These are phyloP conservation scores for Serendipita vermifera DNA, from an alignment of 768 basidiomycete species.

Conservation along the genomic window DNA sequence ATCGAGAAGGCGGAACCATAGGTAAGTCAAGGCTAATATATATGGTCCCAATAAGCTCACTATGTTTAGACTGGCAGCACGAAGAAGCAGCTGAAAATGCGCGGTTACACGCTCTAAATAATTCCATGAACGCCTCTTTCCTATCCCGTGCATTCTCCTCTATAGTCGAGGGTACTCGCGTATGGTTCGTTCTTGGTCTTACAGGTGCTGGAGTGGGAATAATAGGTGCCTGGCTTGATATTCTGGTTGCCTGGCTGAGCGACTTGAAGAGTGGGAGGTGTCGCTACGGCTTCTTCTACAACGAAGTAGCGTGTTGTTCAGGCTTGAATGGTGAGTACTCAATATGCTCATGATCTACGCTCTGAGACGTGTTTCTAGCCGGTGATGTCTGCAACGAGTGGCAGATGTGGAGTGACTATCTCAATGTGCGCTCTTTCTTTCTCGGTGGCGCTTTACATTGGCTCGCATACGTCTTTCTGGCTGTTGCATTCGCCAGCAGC, in stretches of 20 bases:
- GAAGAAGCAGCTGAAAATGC: slow-evolving; percentile 53
- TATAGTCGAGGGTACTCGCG: slow-evolving; percentile 41
- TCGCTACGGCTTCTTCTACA: slow-evolving; percentile 56
- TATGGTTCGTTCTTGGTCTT: slow-evolving; percentile 55
- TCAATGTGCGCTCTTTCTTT: slow-evolving; percentile 41
- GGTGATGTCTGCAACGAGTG: slow-evolving; percentile 56
- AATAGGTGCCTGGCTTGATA: slow-evolving; percentile 58
- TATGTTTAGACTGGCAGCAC: slow-evolving; percentile 44
- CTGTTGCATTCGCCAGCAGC: slow-evolving; percentile 50
- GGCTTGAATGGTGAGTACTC: slow-evolving; percentile 36
- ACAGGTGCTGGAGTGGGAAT: slow-evolving; percentile 57
- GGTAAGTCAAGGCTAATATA: too few relatives aligned
- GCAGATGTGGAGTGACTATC: slow-evolving; percentile 53
- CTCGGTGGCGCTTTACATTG: slow-evolving; percentile 52
- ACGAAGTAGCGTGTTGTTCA: slow-evolving; percentile 56
- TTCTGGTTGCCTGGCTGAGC: slow-evolving; percentile 60
- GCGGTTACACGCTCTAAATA: slow-evolving; percentile 35
- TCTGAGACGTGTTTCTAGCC: slow-evolving; percentile 27
- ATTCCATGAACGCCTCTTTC: slow-evolving; percentile 21
- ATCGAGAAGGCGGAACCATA: neutral
- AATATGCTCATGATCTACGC: slow-evolving; percentile 6
- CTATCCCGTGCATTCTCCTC: slow-evolving; percentile 26
- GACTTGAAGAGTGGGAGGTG: slow-evolving; percentile 60
- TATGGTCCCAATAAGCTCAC: neutral
- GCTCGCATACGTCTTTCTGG: slow-evolving; percentile 48